Percentiles rank a stretch among this genome's conserved stretches.
Evolutionary conservation across 345 rosid species (phyloP).

Genomic region (Clausena lansium): DNA sequence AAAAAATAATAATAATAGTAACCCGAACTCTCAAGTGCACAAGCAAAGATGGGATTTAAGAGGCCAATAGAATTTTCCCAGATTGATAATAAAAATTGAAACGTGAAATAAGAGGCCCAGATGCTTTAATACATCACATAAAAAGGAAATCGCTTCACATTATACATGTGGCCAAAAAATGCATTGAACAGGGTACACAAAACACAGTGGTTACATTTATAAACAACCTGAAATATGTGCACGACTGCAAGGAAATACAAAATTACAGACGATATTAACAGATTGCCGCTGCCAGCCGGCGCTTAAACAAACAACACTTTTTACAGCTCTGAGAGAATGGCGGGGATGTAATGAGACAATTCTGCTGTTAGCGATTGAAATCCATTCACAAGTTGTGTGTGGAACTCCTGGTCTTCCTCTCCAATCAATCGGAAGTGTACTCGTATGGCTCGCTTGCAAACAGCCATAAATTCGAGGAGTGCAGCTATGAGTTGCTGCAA

Average conservation of each 20-base stretch:
- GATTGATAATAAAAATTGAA: background rate
- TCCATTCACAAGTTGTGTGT: slow-evolving; percentile 98
- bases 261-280: slow-evolving; percentile 4
- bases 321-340: slow-evolving; percentile 94
- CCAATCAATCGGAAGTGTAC: slow-evolving; percentile 93
- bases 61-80: too few relatives aligned
- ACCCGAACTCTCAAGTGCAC: background rate
- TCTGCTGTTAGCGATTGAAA: slow-evolving; percentile 98
- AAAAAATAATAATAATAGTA: too few relatives aligned
- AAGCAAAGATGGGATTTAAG: background rate
- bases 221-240: slow-evolving; percentile 16
- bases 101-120: background rate
- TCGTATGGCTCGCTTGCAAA: slow-evolving; percentile 96
- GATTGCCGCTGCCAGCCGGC: background rate
- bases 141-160: background rate
- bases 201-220: slow-evolving; percentile 18
- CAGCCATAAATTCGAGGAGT: slow-evolving; percentile 97
- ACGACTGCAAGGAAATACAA: slow-evolving; percentile 1
- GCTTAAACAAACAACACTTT: background rate
- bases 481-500: slow-evolving; percentile 98
- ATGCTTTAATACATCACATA: background rate
- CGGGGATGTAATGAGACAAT: slow-evolving; percentile 94
- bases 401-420: slow-evolving; percentile 97
- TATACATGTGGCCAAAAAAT: background rate
- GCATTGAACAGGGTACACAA: slow-evolving; percentile 9